These are phyloP conservation scores for Pluteus cervinus DNA, from an alignment of 768 basidiomycete species.

Conservation along the genomic window DNA sequence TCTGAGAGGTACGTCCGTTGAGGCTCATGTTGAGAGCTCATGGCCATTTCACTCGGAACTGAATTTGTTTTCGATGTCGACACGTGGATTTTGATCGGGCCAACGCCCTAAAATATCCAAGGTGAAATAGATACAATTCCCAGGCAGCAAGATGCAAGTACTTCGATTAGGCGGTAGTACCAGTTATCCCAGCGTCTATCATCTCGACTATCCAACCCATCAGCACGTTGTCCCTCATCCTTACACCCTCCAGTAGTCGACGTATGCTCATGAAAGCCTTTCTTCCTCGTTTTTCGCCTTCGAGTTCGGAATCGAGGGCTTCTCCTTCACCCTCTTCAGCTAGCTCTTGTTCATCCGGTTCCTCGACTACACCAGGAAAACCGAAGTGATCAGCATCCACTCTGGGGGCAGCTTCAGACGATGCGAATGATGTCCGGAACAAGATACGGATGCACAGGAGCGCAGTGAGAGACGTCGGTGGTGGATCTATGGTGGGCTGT, in stretches of 20 bases:
- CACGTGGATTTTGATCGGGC: too few relatives aligned
- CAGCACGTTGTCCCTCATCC: slow-evolving; percentile 54
- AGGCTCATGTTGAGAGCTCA: slow-evolving; percentile 10
- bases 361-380: slow-evolving; percentile 79
- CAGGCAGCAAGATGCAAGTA: too few relatives aligned
- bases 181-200: slow-evolving; percentile 19
- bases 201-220: slow-evolving; percentile 40
- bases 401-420: slow-evolving; percentile 59
- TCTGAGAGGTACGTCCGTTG: slow-evolving; percentile 9
- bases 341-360: slow-evolving; percentile 60
- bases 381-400: slow-evolving; percentile 85
- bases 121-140: too few relatives aligned
- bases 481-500: slow-evolving; percentile 55
- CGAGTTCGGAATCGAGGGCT: slow-evolving; percentile 47
- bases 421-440: slow-evolving; percentile 74
- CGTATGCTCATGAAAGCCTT: slow-evolving; percentile 63
- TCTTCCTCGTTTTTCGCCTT: slow-evolving; percentile 67
- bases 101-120: too few relatives aligned
- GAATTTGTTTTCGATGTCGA: too few relatives aligned
- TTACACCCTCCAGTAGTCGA: slow-evolving; percentile 55
- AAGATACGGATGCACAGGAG: slow-evolving; percentile 79
- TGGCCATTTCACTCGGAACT: too few relatives aligned
- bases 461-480: slow-evolving; percentile 72
- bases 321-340: slow-evolving; percentile 38
- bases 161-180: too few relatives aligned